A percentile compares a stretch with the other conserved stretches of the same genome.
Evolutionary conservation across 495 filamentous ascomycete species (phyloP).

Genomic region (Acidomyces sp.): DNA sequence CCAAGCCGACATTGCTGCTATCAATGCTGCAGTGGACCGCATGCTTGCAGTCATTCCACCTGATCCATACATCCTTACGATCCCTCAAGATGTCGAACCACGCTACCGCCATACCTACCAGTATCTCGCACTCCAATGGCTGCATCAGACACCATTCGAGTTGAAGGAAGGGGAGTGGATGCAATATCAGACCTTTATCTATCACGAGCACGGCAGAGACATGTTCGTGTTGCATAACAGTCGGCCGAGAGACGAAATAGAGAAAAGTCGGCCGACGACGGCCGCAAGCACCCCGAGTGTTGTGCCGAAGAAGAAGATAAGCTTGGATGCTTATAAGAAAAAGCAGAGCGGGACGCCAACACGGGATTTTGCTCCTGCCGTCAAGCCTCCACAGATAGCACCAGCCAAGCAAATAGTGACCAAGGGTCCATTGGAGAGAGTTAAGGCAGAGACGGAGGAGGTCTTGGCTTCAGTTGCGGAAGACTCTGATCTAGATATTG

Average conservation of each 20-base stretch:
- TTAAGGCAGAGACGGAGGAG: constrained; percentile 18
- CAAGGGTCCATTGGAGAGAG: constrained; percentile 16
- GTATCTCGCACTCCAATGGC: constrained; percentile 11
- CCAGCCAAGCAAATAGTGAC: not conserved
- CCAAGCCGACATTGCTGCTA: constrained; percentile 6
- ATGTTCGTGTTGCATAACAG: constrained; percentile 11
- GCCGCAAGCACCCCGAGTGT: constrained; percentile 10
- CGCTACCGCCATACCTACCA: constrained; percentile 13
- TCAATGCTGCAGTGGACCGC: constrained; percentile 11
- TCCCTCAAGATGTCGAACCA: constrained; percentile 15
- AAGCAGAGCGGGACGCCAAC: constrained; percentile 8
- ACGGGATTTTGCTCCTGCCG: not conserved
- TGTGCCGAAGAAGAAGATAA: constrained; percentile 20
- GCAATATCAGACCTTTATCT: constrained; percentile 18
- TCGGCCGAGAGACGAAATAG: constrained; percentile 2
- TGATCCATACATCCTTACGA: constrained; percentile 19
- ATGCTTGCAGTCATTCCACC: constrained; percentile 9
- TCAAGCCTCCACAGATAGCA: not conserved
- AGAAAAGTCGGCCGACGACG: not conserved
- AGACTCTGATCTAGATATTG: not conserved
- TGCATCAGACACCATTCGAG: constrained; percentile 12
- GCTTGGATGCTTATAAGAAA: constrained; percentile 18
- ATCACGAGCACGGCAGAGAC: constrained; percentile 17
- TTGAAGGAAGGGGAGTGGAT: constrained; percentile 4
- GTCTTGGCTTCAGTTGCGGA: constrained; percentile 9